Evolutionary conservation across 257 asterid genomes (phyloP).

Genomic region (Phtheirospermum japonicum): DNA sequence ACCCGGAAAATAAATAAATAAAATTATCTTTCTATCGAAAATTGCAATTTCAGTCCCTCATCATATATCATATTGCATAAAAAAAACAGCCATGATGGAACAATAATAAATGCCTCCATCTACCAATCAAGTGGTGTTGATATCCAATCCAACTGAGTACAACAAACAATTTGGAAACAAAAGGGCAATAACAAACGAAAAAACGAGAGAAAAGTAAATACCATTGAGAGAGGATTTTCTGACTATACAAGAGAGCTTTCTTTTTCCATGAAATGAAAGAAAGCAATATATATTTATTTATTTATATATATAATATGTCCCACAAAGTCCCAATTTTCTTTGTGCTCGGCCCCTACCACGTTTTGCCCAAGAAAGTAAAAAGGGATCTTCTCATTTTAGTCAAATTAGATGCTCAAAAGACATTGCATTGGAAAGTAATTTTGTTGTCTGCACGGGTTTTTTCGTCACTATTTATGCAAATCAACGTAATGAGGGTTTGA

Average conservation of each 20-base stretch:
- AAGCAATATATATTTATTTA: too few relatives aligned
- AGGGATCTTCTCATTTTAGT: too few relatives aligned
- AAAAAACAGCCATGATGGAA: neutral
- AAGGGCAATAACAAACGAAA: constrained; percentile 16
- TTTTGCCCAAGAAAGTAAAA: too few relatives aligned
- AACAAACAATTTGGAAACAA: neutral
- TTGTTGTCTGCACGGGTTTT: too few relatives aligned
- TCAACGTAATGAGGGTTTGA: too few relatives aligned
- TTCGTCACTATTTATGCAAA: too few relatives aligned
- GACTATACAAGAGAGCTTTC: constrained; percentile 2
- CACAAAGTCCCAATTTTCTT: constrained; percentile 6
- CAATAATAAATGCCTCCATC: constrained; percentile 36
- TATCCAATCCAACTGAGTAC: constrained; percentile 6
- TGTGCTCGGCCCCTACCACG: constrained; percentile 51
- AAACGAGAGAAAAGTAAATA: too few relatives aligned
- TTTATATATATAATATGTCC: neutral
- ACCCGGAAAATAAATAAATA: too few relatives aligned
- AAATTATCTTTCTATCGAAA: too few relatives aligned
- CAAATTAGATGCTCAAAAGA: too few relatives aligned
- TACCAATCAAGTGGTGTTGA: constrained; percentile 30
- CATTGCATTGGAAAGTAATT: too few relatives aligned
- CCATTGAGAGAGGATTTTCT: neutral
- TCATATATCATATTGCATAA: neutral
- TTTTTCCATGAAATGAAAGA: constrained; percentile 19
- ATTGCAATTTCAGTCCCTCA: neutral